Percentiles rank a stretch among this genome's conserved stretches.
phyloP scores from a whole-genome alignment of 306 rosid species.

The Quercus rubra region DNA sequence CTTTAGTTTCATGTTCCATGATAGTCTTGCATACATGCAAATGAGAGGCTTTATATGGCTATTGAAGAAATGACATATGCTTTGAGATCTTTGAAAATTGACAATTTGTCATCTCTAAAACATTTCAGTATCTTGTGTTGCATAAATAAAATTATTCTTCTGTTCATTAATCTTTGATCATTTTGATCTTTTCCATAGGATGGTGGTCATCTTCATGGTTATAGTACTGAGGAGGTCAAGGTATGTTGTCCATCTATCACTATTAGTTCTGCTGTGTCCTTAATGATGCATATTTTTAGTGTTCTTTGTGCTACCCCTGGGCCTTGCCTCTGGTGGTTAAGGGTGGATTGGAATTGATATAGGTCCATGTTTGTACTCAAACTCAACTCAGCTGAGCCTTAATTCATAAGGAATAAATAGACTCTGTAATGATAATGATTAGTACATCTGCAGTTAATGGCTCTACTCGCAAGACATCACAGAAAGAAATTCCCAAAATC shows the following conservation, averaged over 20 bases:
- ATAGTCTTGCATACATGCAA: background rate
- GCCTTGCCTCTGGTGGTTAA: background rate
- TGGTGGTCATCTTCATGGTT: conserved; percentile 23
- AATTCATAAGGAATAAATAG: background rate
- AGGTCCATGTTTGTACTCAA: background rate
- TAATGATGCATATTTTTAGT: background rate
- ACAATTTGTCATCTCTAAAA: background rate
- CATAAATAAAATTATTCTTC: background rate
- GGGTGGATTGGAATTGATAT: background rate
- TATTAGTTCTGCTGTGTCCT: background rate
- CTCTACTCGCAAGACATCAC: conserved; percentile 34
- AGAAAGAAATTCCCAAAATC: conserved; percentile 36
- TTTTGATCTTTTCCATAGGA: conserved; percentile 16
- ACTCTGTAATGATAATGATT: background rate
- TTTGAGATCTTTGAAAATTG: background rate
- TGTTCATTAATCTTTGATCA: background rate
- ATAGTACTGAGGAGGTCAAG: conserved; percentile 34
- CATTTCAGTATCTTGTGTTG: background rate
- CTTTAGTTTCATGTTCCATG: background rate
- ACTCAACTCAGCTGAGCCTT: no score
- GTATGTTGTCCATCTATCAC: conserved; percentile 14
- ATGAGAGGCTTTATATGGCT: background rate
- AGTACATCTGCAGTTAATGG: conserved; percentile 27
- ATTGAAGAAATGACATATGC: background rate
- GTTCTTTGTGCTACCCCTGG: background rate